phyloP scores from a whole-genome alignment of 2,329 filamentous ascomycete genomes.

The Chaetothyriales sp. region DNA sequence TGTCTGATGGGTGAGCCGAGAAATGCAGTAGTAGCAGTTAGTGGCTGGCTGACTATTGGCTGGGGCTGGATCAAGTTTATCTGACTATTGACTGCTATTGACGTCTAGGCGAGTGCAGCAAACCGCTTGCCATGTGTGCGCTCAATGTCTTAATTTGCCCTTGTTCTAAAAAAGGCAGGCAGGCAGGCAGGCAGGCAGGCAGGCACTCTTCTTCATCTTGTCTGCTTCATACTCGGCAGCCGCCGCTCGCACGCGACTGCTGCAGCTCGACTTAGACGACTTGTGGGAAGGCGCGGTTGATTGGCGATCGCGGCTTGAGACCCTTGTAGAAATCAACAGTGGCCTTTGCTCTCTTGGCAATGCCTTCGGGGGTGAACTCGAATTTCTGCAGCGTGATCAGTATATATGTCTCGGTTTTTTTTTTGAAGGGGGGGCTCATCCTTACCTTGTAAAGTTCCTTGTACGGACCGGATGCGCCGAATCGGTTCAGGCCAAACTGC shows the following conservation, averaged over 20 bases:
- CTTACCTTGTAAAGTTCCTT: slow-evolving; percentile 89
- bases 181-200: no score
- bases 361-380: slow-evolving; percentile 95
- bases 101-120: background rate
- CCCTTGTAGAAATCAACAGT: slow-evolving; percentile 98
- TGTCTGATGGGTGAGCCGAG: background rate
- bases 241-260: background rate
- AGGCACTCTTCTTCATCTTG: background rate
- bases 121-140: no score
- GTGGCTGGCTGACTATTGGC: background rate
- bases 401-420: slow-evolving; percentile 24
- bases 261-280: slow-evolving; percentile 51
- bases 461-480: slow-evolving; percentile 93
- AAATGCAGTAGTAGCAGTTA: background rate
- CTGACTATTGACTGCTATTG: background rate
- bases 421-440: background rate
- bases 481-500: slow-evolving; percentile 98
- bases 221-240: background rate
- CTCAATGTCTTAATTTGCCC: background rate
- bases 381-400: slow-evolving; percentile 58
- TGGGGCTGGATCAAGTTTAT: background rate
- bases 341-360: slow-evolving; percentile 82
- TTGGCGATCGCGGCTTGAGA: slow-evolving; percentile 77
- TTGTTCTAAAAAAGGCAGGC: background rate
- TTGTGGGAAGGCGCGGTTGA: slow-evolving; percentile 97